phyloP scores from a whole-genome alignment of 176 grass and related monocot genomes.

The Rhynchospora pubera region DNA sequence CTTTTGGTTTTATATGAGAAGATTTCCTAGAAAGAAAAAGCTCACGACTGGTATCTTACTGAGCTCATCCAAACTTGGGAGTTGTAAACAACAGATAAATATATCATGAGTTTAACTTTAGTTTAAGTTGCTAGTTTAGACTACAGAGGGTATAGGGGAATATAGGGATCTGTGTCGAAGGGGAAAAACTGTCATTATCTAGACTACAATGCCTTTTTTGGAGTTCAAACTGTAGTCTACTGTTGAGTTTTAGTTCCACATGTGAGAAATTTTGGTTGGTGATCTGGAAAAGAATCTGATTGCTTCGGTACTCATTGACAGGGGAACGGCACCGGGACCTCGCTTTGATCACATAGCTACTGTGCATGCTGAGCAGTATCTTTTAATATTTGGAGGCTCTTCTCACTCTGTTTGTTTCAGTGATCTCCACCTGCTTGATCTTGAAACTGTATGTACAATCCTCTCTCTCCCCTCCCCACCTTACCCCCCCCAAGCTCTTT shows the following conservation, averaged over 20 bases:
- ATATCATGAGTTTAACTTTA: neutral
- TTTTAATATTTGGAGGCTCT: conserved; percentile 92
- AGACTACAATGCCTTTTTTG: neutral
- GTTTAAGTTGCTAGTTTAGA: neutral
- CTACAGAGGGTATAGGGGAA: neutral
- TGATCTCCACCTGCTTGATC: conserved; percentile 84
- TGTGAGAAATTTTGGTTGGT: neutral
- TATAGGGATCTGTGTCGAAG: neutral
- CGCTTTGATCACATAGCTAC: conserved; percentile 80
- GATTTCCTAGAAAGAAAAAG: neutral
- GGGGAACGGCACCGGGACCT: conserved; percentile 60
- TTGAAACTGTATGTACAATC: conserved; percentile 56
- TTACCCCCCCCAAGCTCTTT: neutral
- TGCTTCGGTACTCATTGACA: conserved; percentile 31
- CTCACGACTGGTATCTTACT: neutral
- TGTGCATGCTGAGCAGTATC: conserved; percentile 71
- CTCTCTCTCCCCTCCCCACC: neutral
- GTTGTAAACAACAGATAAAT: neutral
- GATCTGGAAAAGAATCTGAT: neutral
- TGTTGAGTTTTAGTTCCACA: neutral
- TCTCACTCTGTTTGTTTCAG: conserved; percentile 92
- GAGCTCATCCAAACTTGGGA: neutral
- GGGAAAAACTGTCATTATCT: neutral
- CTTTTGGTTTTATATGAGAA: neutral
- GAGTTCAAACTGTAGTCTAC: neutral